Percentiles rank a stretch among this genome's conserved stretches.
Evolutionary conservation across 192 early-diverging fungal genomes (phyloP).

Genomic region (Entomortierella beljakovae): DNA sequence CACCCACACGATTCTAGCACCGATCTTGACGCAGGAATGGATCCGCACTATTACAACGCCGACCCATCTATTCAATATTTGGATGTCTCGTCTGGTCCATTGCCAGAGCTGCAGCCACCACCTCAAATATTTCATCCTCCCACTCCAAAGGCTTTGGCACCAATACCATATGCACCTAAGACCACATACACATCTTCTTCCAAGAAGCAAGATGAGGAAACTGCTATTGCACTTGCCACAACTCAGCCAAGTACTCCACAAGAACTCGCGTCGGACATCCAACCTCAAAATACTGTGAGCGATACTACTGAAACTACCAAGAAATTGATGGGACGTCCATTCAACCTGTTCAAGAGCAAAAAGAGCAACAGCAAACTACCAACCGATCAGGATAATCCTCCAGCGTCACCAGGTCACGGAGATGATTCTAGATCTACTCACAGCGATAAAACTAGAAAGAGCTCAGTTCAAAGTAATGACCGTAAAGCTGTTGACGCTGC

Average conservation of each 20-base stretch:
- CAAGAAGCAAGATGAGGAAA: slow-evolving; percentile 22
- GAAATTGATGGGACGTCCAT: slow-evolving; percentile 30
- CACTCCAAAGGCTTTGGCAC: slow-evolving; percentile 8
- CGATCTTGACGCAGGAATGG: not conserved
- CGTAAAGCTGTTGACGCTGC: not conserved
- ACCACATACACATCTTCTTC: slow-evolving; percentile 18
- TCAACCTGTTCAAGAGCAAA: slow-evolving; percentile 44
- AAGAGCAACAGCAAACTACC: slow-evolving; percentile 16
- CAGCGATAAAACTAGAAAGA: slow-evolving; percentile 34
- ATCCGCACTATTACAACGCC: not conserved
- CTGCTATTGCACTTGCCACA: not conserved
- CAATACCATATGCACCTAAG: slow-evolving; percentile 23
- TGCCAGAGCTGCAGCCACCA: not conserved
- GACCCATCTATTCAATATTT: not conserved
- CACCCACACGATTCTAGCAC: not conserved
- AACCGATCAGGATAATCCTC: slow-evolving; percentile 4
- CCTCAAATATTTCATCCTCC: not conserved
- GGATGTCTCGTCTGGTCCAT: not conserved
- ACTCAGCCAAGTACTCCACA: not conserved
- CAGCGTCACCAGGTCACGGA: not conserved
- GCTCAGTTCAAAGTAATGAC: slow-evolving; percentile 22
- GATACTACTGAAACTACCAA: not conserved
- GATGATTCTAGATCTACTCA: slow-evolving; percentile 26
- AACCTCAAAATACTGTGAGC: not conserved
- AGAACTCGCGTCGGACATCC: not conserved